Evolutionary conservation across 352 stramenopile species (phyloP), one percentile per base, ranked within the genome.

Genomic region (Albugo candida): DNA sequence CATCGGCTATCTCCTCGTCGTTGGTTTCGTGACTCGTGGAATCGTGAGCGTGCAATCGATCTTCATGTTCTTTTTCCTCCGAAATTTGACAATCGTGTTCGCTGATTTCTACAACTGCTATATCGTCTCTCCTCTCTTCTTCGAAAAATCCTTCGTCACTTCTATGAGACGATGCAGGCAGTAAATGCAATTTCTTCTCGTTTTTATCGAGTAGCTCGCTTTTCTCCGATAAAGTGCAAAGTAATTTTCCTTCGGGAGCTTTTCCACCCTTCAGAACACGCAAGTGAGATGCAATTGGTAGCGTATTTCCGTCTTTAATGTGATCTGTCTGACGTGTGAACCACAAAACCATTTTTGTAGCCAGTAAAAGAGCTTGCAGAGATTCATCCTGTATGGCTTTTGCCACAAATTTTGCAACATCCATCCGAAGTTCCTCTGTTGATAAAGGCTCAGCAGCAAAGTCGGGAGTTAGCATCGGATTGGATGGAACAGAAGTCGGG

Each of bases 321-420:
- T 19, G 17, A 24, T 43, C 38, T 10, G 38, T 24, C 8, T 43
- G 17, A 19, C 41, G 44, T 8, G 65, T 49, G 13, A 73, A 42
- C 17, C 73, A 36, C 14, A 86, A 54, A 17, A 86, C 53, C 12
- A 89, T 48, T 50, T 87, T 87, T 10, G 61, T 59, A 10, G 75
- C 73, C 3, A 92, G 65, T 51, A 88, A 62, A 8, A 89, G 55
- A 5, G 59, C 74, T 45, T 88, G 79, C 21, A 87, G 52, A 5
- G 74, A 83, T 21, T 70, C 74, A 43, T 92, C 79, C 0, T 72
- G 72, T 40, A 89, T 73, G 17, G 70, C 79, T 36, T 67, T 67
- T 0, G 74, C 74, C 8, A 92, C 67, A 56, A 92, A 89, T 1
- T 70, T 61, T 43, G 70, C 66, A 20, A 81, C 63, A 51, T 92